Evolutionary conservation across 2,329 filamentous ascomycete species (phyloP), one percentile per base, ranked within the genome.

Genomic region (Colletotrichum liaoningense): DNA sequence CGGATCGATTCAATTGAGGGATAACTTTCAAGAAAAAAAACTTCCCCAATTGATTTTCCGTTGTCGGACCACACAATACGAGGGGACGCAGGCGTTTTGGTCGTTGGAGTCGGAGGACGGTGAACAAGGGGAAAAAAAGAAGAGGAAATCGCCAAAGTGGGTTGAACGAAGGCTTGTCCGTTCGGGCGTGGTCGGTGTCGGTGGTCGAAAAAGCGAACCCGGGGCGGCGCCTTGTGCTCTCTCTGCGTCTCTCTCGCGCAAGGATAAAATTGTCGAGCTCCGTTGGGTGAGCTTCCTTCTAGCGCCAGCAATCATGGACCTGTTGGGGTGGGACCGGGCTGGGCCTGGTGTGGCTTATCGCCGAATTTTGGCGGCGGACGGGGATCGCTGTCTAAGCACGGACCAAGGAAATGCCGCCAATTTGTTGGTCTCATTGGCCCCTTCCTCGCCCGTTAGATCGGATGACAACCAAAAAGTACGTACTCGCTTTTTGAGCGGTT

Each of bases 231-330:
- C 26, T 24, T 49, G 19, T 49, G 16, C 42, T 49, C 38, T 46
- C 0, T 49, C 38, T 42, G 14, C 16, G 14, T 42, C 38, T 35
- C 38, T 68, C 54, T 68, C 63, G 33, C 65, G 38, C 35, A 30
- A 63, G 52, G 63, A 52, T 24, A 65, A 73, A 70, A 64, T 70
- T 73, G 66, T 73, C 66, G 67, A 73, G 70, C 70, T 73, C 59
- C 59, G 63, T 49, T 49, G 67, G 60, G 67, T 67, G 68, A 72
- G 69, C 69, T 72, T 35, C 54, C 11, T 24, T 24, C 46, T 42
- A 42, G 38, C 38, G 38, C 63, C 24, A 56, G 33, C 49, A 38
- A 28, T 33, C 33, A 5, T 56, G 59, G 63, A 60, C 70, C 65
- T 73, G 66, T 73, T 73, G 67, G 70, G 70, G 67, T 69, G 49